A percentile compares a stretch with the other conserved stretches of the same genome.
Conservation (phyloP, 805 yeast species). For the Pachysolen tannophilus region DNA sequence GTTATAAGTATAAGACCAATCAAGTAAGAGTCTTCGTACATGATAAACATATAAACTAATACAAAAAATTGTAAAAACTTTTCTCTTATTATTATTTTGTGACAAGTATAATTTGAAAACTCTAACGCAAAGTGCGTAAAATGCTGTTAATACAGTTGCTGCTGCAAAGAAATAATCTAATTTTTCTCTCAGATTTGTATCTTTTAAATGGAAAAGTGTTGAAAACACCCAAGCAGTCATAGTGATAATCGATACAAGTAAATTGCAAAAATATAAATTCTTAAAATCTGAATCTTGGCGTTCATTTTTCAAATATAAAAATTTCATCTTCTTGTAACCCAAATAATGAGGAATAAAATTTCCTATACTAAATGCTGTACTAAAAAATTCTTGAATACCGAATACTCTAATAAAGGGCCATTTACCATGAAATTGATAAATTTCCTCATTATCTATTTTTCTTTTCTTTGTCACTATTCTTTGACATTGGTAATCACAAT, state of each 20-base stretch:
- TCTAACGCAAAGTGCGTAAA: slow-evolving; percentile 60
- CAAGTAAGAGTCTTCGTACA: slow-evolving; percentile 51
- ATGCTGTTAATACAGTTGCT: slow-evolving; percentile 72
- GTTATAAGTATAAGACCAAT: slow-evolving; percentile 90
- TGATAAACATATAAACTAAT: slow-evolving; percentile 52
- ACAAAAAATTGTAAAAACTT: slow-evolving; percentile 32
- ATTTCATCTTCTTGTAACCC: slow-evolving; percentile 28
- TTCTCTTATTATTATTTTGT: slow-evolving; percentile 20
- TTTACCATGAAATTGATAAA: slow-evolving; percentile 90
- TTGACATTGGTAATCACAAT: slow-evolving; percentile 95
- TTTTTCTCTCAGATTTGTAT: slow-evolving; percentile 69
- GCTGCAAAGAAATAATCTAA: slow-evolving; percentile 93
- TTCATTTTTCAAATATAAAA: slow-evolving; percentile 11
- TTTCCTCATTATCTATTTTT: slow-evolving; percentile 34
- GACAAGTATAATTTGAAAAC: slow-evolving; percentile 47
- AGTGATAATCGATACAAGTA: slow-evolving; percentile 53
- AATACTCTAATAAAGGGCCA: slow-evolving; percentile 83
- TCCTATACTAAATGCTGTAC: slow-evolving; percentile 69
- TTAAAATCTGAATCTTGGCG: slow-evolving; percentile 16
- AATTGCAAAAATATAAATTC: slow-evolving; percentile 27
- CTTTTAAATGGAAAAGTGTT: slow-evolving; percentile 83
- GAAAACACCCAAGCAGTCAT: slow-evolving; percentile 87
- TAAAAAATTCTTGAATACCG: slow-evolving; percentile 83
- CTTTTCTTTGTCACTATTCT: slow-evolving; percentile 59
- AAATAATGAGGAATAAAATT: slow-evolving; percentile 60